Evolutionary conservation across 768 basidiomycete genomes (phyloP).

Genomic region (Tricholoma saponaceum): DNA sequence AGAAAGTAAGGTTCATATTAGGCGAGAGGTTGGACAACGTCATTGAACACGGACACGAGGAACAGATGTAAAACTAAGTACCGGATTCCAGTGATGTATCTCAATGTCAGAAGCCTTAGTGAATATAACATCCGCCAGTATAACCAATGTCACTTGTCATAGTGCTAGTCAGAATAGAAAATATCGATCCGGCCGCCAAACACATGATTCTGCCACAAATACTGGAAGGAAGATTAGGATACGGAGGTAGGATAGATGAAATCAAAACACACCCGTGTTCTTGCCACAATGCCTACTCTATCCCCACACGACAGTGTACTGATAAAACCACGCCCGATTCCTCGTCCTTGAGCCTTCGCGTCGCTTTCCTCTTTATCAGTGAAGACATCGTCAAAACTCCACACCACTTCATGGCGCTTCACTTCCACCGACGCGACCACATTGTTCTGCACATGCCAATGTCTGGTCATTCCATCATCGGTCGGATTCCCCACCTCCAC

Average conservation of each 20-base stretch:
- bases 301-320: conserved; percentile 14
- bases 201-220: conserved; percentile 24
- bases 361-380: conserved; percentile 11
- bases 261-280: conserved; percentile 21
- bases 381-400: conserved; percentile 10
- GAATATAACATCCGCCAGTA: too few relatives aligned
- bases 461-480: conserved; percentile 5
- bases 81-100: too few relatives aligned
- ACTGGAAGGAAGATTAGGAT: conserved; percentile 11
- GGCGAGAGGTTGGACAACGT: too few relatives aligned
- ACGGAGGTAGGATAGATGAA: background rate
- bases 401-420: conserved; percentile 19
- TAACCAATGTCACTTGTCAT: too few relatives aligned
- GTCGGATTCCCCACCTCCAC: conserved; percentile 7
- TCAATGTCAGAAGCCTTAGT: too few relatives aligned
- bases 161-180: conserved; percentile 19
- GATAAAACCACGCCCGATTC: conserved; percentile 16
- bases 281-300: conserved; percentile 21
- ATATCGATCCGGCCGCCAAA: conserved; percentile 19
- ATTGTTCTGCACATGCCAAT: conserved; percentile 26
- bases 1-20: too few relatives aligned
- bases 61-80: too few relatives aligned
- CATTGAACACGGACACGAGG: too few relatives aligned
- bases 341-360: background rate
- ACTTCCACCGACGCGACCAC: conserved; percentile 14